Conservation (phyloP, 371 early-diverging fungal species). For the Haplosporangium sp. region DNA sequence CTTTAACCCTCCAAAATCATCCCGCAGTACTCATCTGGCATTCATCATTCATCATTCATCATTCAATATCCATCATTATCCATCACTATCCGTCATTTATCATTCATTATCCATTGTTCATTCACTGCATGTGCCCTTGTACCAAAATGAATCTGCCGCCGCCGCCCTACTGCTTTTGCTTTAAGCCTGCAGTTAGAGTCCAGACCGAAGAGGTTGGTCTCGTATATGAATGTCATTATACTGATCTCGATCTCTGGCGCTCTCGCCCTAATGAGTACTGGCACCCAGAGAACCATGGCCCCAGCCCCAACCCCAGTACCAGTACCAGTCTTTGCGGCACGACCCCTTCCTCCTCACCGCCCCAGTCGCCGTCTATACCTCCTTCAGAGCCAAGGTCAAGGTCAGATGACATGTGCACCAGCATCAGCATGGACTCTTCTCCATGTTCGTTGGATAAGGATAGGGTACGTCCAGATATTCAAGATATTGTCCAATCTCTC, state of each 20-base stretch:
- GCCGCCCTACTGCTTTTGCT: slow-evolving; percentile 36
- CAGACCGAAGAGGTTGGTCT: slow-evolving; percentile 15
- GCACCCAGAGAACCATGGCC: not conserved
- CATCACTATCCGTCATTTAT: not conserved
- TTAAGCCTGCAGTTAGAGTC: slow-evolving; percentile 12
- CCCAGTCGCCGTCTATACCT: not conserved
- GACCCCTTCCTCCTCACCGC: too few species aligned
- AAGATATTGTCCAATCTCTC: slow-evolving; percentile 3
- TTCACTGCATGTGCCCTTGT: not conserved
- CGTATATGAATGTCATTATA: slow-evolving; percentile 35
- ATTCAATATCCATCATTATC: not conserved
- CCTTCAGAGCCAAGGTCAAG: not conserved
- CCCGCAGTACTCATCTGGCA: too few species aligned
- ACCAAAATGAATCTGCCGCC: slow-evolving; percentile 5
- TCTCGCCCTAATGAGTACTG: not conserved
- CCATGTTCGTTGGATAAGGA: not conserved
- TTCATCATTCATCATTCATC: not conserved
- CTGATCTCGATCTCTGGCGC: slow-evolving; percentile 16
- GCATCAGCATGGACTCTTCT: not conserved
- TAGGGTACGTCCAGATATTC: not conserved
- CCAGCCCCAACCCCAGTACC: too few species aligned
- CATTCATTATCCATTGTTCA: not conserved
- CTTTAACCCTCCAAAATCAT: too few species aligned
- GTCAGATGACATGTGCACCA: not conserved
- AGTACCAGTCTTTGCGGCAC: too few species aligned